Evolutionary conservation across 176 grass and related monocot species (phyloP).

Genomic region (Eleusine coracana): DNA sequence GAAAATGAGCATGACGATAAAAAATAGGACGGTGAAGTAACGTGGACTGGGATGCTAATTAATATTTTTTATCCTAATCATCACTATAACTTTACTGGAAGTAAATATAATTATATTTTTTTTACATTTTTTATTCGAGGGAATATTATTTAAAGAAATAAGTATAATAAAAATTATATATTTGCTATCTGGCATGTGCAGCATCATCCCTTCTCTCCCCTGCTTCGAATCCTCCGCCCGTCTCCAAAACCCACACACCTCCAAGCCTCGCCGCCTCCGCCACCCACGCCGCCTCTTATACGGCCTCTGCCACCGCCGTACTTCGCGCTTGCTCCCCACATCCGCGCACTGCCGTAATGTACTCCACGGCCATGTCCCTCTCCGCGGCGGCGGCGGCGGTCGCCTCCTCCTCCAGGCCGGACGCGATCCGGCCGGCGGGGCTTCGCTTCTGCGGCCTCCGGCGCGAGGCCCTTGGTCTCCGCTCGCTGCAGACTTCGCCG

Average conservation of each 20-base stretch:
- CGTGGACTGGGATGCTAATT: no score
- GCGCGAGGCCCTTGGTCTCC: conserved; percentile 48
- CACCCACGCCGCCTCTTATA: conserved; percentile 16
- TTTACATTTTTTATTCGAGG: no score
- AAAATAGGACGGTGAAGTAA: no score
- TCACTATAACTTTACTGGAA: no score
- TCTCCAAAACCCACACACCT: conserved; percentile 38
- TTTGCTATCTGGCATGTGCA: neutral
- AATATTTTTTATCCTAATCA: no score
- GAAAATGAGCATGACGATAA: no score
- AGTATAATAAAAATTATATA: no score
- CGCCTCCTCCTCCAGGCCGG: conserved; percentile 14
- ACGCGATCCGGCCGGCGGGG: conserved; percentile 17
- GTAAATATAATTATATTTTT: no score
- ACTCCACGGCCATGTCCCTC: conserved; percentile 49
- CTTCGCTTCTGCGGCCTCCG: conserved; percentile 69
- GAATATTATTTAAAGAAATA: no score
- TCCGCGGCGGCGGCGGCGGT: conserved; percentile 1
- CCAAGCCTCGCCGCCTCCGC: neutral
- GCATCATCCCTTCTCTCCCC: neutral
- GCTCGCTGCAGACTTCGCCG: conserved; percentile 16
- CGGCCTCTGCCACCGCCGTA: conserved; percentile 5
- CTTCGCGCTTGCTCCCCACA: neutral
- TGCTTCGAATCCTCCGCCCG: conserved; percentile 51
- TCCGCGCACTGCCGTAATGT: conserved; percentile 16